These are phyloP conservation scores for Capsicum rhomboideum DNA, from an alignment of 257 asterid genomes.

Conservation along the genomic window DNA sequence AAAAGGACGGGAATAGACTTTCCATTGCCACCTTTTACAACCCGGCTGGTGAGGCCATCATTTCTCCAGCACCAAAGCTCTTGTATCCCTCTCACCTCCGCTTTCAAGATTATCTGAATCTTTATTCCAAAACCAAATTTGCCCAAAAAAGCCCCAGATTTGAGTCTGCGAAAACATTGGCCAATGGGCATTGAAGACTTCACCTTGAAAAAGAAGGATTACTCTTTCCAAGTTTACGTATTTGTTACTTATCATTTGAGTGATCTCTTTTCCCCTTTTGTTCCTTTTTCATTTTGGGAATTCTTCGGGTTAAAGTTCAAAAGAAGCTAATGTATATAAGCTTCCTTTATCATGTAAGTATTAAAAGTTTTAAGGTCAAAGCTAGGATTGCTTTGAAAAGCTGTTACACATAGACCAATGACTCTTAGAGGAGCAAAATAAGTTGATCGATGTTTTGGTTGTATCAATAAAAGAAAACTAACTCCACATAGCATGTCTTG, in stretches of 20 bases:
- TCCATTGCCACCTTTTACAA: constrained; percentile 89
- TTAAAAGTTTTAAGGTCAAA: neutral
- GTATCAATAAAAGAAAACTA: neutral
- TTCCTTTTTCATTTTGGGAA: too few species aligned
- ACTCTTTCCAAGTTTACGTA: neutral
- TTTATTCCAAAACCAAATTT: constrained; percentile 58
- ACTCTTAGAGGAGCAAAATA: neutral
- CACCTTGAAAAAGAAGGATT: constrained; percentile 8
- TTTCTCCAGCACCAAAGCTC: constrained; percentile 66
- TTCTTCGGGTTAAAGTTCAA: constrained; percentile 12
- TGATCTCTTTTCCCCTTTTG: neutral
- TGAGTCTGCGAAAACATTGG: constrained; percentile 45
- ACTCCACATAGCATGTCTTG: neutral
- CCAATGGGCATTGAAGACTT: constrained; percentile 12
- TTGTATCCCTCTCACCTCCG: constrained; percentile 39
- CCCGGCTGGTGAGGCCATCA: constrained; percentile 67
- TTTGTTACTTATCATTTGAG: neutral
- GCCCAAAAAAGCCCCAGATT: constrained; percentile 59
- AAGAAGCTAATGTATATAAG: constrained; percentile 37
- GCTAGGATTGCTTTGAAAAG: neutral
- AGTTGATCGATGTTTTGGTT: neutral
- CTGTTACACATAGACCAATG: neutral
- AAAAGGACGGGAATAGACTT: constrained; percentile 62
- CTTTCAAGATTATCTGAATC: constrained; percentile 60
- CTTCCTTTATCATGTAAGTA: neutral